These are phyloP conservation scores for Bruguiera parviflora DNA, from an alignment of 345 rosid species.

Conservation along the genomic window DNA sequence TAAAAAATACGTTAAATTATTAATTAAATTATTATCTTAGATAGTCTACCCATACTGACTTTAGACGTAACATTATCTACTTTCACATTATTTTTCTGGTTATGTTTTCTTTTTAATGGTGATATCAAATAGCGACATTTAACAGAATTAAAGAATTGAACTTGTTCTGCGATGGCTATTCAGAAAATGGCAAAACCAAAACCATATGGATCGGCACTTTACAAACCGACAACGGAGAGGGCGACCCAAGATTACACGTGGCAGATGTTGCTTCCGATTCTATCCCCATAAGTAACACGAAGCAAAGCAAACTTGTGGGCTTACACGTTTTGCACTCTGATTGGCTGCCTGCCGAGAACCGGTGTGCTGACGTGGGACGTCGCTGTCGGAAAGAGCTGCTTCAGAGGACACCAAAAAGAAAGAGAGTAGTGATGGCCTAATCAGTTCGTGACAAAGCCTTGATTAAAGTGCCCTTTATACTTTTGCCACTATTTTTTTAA, in stretches of 20 bases:
- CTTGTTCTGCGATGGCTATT: too few species aligned
- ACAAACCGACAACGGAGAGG: neutral
- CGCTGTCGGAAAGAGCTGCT: slow-evolving; percentile 20
- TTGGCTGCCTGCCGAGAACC: slow-evolving; percentile 18
- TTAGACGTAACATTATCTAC: too few species aligned
- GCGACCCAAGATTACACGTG: slow-evolving; percentile 25
- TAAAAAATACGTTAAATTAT: too few species aligned
- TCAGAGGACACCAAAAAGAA: slow-evolving; percentile 20
- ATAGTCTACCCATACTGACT: too few species aligned
- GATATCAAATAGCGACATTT: too few species aligned
- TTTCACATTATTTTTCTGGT: neutral
- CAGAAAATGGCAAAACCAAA: too few species aligned
- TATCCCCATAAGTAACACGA: slow-evolving; percentile 22
- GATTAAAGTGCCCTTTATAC: slow-evolving; percentile 27
- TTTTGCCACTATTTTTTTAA: slow-evolving; percentile 13
- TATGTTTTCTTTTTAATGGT: too few species aligned
- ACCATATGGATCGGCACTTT: neutral
- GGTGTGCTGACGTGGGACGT: slow-evolving; percentile 44
- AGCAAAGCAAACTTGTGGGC: neutral
- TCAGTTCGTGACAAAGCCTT: slow-evolving; percentile 34
- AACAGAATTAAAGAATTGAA: too few species aligned
- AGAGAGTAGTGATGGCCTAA: slow-evolving; percentile 45
- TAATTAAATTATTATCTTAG: too few species aligned
- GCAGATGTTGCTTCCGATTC: slow-evolving; percentile 12
- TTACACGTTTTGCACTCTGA: slow-evolving; percentile 18